A percentile compares a stretch with the other conserved stretches of the same genome.
Evolutionary conservation across 1,139 yeast genomes (phyloP).

Genomic region (Pneumocystis oryctolagi): DNA sequence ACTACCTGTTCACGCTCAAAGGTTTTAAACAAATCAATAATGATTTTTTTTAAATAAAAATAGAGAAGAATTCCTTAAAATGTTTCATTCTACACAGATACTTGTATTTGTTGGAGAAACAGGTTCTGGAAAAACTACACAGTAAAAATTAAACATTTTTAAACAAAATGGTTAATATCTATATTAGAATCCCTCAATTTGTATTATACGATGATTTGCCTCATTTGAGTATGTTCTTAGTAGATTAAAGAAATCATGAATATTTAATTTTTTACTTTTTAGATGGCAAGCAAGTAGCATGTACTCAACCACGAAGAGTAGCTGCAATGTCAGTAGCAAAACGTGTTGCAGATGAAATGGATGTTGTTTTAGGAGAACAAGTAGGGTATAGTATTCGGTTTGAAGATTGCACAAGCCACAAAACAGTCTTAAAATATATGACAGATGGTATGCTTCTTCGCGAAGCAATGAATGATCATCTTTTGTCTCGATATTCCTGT

Average conservation of each 20-base stretch:
- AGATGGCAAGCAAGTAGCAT: constrained; percentile 67
- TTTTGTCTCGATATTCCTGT: constrained; percentile 65
- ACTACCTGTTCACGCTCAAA: constrained; percentile 85
- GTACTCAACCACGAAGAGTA: constrained; percentile 95
- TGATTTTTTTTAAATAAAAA: background rate
- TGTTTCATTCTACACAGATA: constrained; percentile 77
- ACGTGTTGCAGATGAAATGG: constrained; percentile 94
- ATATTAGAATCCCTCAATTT: constrained; percentile 61
- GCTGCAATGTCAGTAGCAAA: constrained; percentile 97
- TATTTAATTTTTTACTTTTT: background rate
- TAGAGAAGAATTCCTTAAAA: constrained; percentile 55
- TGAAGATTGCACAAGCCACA: constrained; percentile 69
- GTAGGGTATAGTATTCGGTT: constrained; percentile 91
- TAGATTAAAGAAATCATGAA: background rate
- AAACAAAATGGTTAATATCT: background rate
- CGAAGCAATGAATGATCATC: constrained; percentile 95
- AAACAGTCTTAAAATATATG: constrained; percentile 84
- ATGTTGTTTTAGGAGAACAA: constrained; percentile 74
- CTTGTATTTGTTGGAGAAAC: constrained; percentile 99
- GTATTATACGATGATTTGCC: constrained; percentile 88
- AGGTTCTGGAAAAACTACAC: constrained; percentile 96
- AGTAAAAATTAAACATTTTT: constrained; percentile 20
- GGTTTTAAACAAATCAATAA: constrained; percentile 22
- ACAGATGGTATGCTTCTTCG: constrained; percentile 97
- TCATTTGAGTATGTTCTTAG: constrained; percentile 30